Evolutionary conservation across 2,329 filamentous ascomycete genomes (phyloP).

Genomic region (Periconia digitata): DNA sequence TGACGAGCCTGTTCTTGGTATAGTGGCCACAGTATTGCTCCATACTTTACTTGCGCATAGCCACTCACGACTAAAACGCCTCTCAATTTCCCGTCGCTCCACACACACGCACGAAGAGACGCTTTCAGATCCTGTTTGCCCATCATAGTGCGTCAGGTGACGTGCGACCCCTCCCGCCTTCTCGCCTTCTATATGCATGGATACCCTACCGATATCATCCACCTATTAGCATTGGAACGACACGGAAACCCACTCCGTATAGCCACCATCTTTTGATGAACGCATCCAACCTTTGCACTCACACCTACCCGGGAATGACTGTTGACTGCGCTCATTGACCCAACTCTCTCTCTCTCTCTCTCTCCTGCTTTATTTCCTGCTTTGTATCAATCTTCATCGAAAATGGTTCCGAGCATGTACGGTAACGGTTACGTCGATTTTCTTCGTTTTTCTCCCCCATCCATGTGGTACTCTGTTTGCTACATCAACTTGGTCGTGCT

Average conservation of each 20-base stretch:
- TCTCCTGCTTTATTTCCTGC: background rate
- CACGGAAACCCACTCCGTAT: constrained; percentile 9
- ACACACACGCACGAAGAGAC: constrained; percentile 10
- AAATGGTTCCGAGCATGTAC: constrained; percentile 4
- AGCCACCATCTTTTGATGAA: background rate
- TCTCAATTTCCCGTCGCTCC: constrained; percentile 20
- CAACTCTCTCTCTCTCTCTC: background rate
- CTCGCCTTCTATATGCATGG: constrained; percentile 33
- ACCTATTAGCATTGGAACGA: constrained; percentile 14
- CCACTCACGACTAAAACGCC: constrained; percentile 25
- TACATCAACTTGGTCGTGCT: background rate
- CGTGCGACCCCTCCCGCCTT: constrained; percentile 12
- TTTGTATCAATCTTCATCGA: constrained; percentile 8
- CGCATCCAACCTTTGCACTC: background rate
- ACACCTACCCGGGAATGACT: background rate
- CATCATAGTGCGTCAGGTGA: constrained; percentile 24
- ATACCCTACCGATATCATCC: constrained; percentile 32
- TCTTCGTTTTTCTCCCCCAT: constrained; percentile 1
- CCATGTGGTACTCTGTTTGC: background rate
- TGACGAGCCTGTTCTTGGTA: constrained; percentile 25
- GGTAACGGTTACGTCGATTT: background rate
- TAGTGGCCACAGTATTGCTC: constrained; percentile 25
- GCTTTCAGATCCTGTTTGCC: constrained; percentile 8
- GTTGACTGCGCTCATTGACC: background rate
- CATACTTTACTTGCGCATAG: constrained; percentile 17